Evolutionary conservation across 83 land plant species (phyloP).

Genomic region (Picea engelmannii): DNA sequence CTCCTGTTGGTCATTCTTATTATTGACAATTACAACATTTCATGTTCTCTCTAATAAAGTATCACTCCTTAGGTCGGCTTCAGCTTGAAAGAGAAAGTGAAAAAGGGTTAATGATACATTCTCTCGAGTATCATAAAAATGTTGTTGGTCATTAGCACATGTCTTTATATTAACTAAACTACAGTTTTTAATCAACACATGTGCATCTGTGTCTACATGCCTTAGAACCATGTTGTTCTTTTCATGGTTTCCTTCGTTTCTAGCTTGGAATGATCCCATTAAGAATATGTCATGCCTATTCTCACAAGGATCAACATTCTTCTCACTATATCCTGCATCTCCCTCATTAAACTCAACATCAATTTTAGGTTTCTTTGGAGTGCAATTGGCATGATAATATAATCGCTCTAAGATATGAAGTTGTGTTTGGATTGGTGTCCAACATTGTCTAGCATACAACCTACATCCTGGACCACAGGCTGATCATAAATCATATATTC

Average conservation of each 20-base stretch:
- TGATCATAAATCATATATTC: too few species aligned
- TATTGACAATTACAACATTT: neutral
- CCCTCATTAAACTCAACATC: neutral
- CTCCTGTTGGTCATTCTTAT: neutral
- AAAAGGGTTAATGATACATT: neutral
- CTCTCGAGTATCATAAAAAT: conserved; percentile 3
- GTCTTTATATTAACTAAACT: too few species aligned
- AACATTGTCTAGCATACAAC: too few species aligned
- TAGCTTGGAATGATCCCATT: neutral
- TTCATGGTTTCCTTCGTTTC: neutral
- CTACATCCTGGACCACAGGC: too few species aligned
- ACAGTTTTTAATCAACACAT: neutral
- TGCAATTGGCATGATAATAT: too few species aligned
- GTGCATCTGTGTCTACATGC: neutral
- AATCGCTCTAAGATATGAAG: too few species aligned
- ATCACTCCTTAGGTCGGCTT: neutral
- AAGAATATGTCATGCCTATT: neutral
- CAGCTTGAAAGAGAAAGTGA: neutral
- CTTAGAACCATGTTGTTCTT: neutral
- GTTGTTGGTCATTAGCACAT: neutral
- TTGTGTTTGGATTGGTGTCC: too few species aligned
- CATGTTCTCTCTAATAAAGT: conserved; percentile 1
- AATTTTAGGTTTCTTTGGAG: conserved; percentile 13
- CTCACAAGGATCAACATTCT: neutral
- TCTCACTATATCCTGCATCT: conserved; percentile 1